A percentile compares a stretch with the other conserved stretches of the same genome.
phyloP scores from a whole-genome alignment of 306 rosid species.

The Acacia acuminata region DNA sequence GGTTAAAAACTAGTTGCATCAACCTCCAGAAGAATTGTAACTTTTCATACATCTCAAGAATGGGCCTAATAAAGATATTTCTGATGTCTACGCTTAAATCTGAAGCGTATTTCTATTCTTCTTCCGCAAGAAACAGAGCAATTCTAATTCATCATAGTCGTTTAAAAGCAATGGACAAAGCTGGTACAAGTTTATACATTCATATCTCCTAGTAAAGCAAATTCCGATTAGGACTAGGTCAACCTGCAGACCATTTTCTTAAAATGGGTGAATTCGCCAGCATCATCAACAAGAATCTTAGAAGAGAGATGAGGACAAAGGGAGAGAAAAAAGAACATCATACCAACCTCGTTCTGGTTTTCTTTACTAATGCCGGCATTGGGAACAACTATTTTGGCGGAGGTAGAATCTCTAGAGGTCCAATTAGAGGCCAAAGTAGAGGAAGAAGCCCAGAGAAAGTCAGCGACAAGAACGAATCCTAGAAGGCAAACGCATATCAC shows the following conservation, averaged over 20 bases:
- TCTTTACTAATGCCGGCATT: background rate
- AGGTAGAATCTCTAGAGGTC: slow-evolving; percentile 34
- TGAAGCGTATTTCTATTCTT: background rate
- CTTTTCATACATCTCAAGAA: background rate
- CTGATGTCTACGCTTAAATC: background rate
- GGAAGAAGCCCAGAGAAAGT: slow-evolving; percentile 82
- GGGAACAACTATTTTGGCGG: slow-evolving; percentile 29
- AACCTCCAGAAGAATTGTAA: background rate
- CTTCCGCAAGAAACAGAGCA: background rate
- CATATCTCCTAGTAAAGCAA: background rate
- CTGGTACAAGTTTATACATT: background rate
- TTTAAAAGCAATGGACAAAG: background rate
- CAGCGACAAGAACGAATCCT: slow-evolving; percentile 71
- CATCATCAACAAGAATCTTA: background rate
- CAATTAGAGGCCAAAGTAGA: slow-evolving; percentile 40
- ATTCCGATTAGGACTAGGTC: background rate
- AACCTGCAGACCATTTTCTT: background rate
- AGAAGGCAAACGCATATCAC: slow-evolving; percentile 61
- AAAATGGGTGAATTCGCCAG: background rate
- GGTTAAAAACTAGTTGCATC: background rate
- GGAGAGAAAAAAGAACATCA: background rate
- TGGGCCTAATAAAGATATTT: background rate
- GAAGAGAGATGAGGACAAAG: background rate
- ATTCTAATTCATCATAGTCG: background rate
- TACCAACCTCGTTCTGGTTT: slow-evolving; percentile 34